These are phyloP conservation scores for Trebouxiophyceae sp. DNA, from an alignment of 163 green algal species.

Conservation along the genomic window DNA sequence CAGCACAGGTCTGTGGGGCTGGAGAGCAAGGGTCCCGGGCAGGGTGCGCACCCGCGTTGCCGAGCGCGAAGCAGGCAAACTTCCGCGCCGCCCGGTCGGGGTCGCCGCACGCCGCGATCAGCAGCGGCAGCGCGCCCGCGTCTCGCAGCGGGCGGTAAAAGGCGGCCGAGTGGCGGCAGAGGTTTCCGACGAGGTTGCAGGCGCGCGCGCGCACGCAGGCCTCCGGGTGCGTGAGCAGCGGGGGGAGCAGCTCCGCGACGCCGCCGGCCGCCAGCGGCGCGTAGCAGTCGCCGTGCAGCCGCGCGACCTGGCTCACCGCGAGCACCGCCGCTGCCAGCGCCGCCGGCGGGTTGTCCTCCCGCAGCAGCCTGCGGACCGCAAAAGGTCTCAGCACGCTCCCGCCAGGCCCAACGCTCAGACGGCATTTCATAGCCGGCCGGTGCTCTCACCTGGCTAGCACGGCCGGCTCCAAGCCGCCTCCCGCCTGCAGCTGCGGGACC, in stretches of 20 bases:
- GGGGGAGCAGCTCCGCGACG: constrained; percentile 32
- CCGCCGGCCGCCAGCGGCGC: constrained; percentile 40
- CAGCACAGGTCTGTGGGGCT: too few relatives aligned
- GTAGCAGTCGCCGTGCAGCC: constrained; percentile 56
- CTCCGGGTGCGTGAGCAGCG: constrained; percentile 38
- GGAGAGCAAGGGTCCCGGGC: too few relatives aligned
- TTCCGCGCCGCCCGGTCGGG: constrained; percentile 81
- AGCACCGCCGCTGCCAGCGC: constrained; percentile 73
- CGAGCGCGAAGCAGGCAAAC: constrained; percentile 97
- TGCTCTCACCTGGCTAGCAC: constrained; percentile 22
- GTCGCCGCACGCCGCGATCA: constrained; percentile 83
- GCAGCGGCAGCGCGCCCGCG: constrained; percentile 49
- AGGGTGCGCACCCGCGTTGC: constrained; percentile 65
- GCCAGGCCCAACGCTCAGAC: too few relatives aligned
- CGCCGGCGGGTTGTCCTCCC: constrained; percentile 24
- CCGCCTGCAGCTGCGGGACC: constrained; percentile 45
- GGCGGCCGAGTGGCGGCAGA: constrained; percentile 68
- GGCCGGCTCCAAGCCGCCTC: constrained; percentile 26
- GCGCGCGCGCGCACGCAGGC: constrained; percentile 65
- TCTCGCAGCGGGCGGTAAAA: constrained; percentile 68
- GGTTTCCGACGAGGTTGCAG: constrained; percentile 90
- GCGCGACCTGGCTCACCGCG: constrained; percentile 65
- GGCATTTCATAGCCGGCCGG: too few relatives aligned
- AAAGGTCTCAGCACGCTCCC: too few relatives aligned
- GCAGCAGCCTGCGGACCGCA: constrained; percentile 41